Conservation (phyloP, 495 filamentous ascomycete genomes). For the Parathielavia hyrcaniae region DNA sequence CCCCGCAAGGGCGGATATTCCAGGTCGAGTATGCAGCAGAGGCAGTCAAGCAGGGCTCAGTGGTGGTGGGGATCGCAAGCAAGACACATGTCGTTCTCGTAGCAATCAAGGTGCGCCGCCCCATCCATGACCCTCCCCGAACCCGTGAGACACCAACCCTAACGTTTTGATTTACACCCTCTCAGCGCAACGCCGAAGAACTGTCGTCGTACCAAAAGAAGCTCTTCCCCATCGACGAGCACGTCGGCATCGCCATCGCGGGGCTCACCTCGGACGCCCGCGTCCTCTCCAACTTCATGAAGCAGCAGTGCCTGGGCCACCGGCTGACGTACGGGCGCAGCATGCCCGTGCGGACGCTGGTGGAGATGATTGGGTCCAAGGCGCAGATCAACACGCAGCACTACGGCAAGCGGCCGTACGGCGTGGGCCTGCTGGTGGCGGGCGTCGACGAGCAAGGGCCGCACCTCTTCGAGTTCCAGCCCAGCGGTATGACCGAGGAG, state of each 20-base stretch:
- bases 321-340: conserved; percentile 92
- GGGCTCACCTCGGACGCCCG: conserved; percentile 97
- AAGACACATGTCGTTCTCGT: conserved; percentile 96
- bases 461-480: conserved; percentile 98
- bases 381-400: conserved; percentile 97
- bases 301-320: conserved; percentile 92
- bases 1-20: conserved; percentile 97
- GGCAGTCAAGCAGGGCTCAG: conserved; percentile 97
- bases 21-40: conserved; percentile 99
- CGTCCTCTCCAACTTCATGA: conserved; percentile 99
- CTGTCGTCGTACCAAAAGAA: conserved; percentile 99
- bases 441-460: conserved; percentile 90
- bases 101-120: conserved; percentile 75
- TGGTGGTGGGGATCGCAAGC: conserved; percentile 92
- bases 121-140: not conserved
- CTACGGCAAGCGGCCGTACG: conserved; percentile 94
- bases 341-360: conserved; percentile 80
- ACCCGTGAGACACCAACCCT: not conserved
- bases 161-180: conserved; percentile 1
- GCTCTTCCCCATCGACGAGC: conserved; percentile 91
- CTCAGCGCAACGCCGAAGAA: conserved; percentile 94
- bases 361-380: conserved; percentile 85
- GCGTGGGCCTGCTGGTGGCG: conserved; percentile 87
- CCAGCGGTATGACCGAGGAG: conserved; percentile 90
- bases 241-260: conserved; percentile 92